These are phyloP conservation scores for Coccinonectria pachysandricola DNA, from an alignment of 2,329 filamentous ascomycete species.

Conservation along the genomic window DNA sequence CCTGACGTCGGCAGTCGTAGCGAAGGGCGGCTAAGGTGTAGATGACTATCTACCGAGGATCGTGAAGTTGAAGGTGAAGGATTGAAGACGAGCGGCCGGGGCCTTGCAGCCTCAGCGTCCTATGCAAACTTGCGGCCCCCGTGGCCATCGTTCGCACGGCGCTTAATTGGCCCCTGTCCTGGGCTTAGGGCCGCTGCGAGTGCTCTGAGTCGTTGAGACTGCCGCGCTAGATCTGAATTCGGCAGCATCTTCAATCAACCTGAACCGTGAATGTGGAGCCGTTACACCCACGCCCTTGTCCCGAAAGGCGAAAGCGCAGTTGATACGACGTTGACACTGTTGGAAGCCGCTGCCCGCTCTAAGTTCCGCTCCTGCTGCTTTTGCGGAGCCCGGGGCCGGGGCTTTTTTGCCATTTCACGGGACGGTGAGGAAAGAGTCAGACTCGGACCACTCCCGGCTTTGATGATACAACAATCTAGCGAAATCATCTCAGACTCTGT, in stretches of 20 bases:
- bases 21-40: no score
- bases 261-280: no score
- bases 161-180: background rate
- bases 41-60: no score
- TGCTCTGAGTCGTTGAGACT: background rate
- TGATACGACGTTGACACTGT: no score
- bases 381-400: constrained; percentile 13
- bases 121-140: constrained; percentile 3
- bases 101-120: constrained; percentile 9
- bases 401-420: constrained; percentile 5
- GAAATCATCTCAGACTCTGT: constrained; percentile 1
- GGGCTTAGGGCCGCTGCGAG: constrained; percentile 8
- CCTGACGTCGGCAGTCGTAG: no score
- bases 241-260: no score
- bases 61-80: constrained; percentile 7
- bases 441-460: no score
- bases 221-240: background rate
- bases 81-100: constrained; percentile 6
- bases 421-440: constrained; percentile 1
- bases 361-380: constrained; percentile 1
- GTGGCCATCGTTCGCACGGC: background rate
- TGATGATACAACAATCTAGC: no score
- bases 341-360: no score
- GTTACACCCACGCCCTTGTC: constrained; percentile 2
- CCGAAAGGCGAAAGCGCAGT: constrained; percentile 1